Evolutionary conservation across 106 monocot species (phyloP).

Genomic region (Dendrobium chrysotoxum): DNA sequence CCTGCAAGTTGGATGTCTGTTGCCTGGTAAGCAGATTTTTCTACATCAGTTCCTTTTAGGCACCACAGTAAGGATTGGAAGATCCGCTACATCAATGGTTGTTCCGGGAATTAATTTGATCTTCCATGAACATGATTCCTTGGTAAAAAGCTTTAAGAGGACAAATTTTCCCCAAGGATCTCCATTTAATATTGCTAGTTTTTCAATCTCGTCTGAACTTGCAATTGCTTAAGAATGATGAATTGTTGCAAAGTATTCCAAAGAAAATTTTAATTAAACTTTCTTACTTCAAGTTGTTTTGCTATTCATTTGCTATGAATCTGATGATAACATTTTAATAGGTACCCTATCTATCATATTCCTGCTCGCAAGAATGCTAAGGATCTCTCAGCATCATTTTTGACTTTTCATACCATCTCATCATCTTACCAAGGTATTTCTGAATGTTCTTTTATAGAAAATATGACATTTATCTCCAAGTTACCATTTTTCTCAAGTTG

Average conservation of each 20-base stretch:
- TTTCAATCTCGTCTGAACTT: not conserved
- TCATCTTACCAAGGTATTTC: slow-evolving; percentile 73
- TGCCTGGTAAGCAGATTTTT: slow-evolving; percentile 53
- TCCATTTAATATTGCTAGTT: not conserved
- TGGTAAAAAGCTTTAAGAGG: not conserved
- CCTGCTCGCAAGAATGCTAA: slow-evolving; percentile 45
- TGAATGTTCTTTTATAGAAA: not conserved
- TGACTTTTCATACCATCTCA: slow-evolving; percentile 83
- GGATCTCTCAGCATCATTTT: slow-evolving; percentile 56
- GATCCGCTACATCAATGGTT: not conserved
- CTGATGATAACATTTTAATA: slow-evolving; percentile 10
- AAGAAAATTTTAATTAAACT: not conserved
- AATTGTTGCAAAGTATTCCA: not conserved
- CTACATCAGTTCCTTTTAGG: not conserved
- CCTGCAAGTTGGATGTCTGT: slow-evolving; percentile 98
- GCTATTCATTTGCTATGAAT: not conserved
- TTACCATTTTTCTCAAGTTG: not conserved
- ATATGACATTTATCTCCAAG: not conserved
- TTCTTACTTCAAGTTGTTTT: not conserved
- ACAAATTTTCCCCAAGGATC: not conserved
- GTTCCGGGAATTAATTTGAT: not conserved
- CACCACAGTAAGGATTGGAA: not conserved
- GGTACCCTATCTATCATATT: slow-evolving; percentile 90
- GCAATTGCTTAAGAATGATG: not conserved
- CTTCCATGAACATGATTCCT: not conserved